A percentile compares a stretch with the other conserved stretches of the same genome.
Conservation (phyloP, 2,329 filamentous ascomycete genomes). For the Sclerotinia spermophila region DNA sequence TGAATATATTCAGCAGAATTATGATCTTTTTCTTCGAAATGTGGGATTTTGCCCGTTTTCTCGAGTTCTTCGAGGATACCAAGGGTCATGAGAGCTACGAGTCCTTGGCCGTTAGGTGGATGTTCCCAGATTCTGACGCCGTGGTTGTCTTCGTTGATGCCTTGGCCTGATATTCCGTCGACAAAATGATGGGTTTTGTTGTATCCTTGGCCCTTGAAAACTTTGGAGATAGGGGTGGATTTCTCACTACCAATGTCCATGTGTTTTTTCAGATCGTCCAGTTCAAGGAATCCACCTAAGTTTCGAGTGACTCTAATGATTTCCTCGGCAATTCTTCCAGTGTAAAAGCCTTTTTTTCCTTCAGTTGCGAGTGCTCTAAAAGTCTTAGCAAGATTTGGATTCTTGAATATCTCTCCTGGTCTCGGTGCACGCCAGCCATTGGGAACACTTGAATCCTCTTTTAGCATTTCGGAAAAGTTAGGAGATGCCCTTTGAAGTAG, state of each 20-base stretch:
- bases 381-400: constrained; percentile 74
- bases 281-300: constrained; percentile 71
- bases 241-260: constrained; percentile 68
- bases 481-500: constrained; percentile 70
- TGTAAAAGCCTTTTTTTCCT: constrained; percentile 89
- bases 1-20: constrained; percentile 82
- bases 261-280: constrained; percentile 79
- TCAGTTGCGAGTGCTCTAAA: constrained; percentile 75
- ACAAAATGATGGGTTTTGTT: constrained; percentile 45
- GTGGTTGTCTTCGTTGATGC: constrained; percentile 40
- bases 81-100: constrained; percentile 89
- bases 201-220: constrained; percentile 65
- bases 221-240: constrained; percentile 80
- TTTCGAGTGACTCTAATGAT: constrained; percentile 74
- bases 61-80: constrained; percentile 89
- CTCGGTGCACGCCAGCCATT: constrained; percentile 71
- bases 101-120: constrained; percentile 92
- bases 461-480: constrained; percentile 84
- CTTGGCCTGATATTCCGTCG: constrained; percentile 42
- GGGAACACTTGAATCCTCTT: constrained; percentile 63
- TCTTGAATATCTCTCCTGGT: constrained; percentile 85
- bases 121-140: constrained; percentile 92
- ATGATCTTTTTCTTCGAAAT: constrained; percentile 67
- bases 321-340: constrained; percentile 75
- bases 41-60: constrained; percentile 67